Conservation (phyloP, 2,329 filamentous ascomycete species). For the Penicillium hesseltinei region DNA sequence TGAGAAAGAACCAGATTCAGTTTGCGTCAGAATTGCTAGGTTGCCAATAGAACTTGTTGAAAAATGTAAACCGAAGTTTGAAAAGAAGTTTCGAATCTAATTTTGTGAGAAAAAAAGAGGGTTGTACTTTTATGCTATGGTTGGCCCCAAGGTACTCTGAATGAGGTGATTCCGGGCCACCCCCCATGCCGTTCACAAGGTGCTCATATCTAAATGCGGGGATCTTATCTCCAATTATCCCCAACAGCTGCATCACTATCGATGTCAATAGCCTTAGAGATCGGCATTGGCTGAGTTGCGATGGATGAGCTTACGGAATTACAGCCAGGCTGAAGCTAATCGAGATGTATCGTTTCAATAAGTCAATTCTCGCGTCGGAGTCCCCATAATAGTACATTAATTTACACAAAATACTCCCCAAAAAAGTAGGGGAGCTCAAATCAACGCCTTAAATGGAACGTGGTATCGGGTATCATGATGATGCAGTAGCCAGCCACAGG, state of each 20-base stretch:
- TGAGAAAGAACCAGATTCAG: background rate
- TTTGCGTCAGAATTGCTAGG: background rate
- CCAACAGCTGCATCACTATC: background rate
- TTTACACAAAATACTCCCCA: background rate
- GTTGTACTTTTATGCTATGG: background rate
- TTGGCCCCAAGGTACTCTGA: conserved; percentile 6
- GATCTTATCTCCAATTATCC: background rate
- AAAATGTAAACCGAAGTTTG: background rate
- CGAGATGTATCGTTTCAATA: background rate
- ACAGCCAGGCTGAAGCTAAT: background rate
- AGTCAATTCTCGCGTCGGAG: background rate
- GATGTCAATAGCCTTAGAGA: background rate
- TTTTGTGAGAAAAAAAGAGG: background rate
- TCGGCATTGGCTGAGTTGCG: background rate
- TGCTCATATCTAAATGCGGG: conserved; percentile 2
- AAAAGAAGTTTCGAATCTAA: background rate
- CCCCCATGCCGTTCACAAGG: background rate
- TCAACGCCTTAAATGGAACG: conserved; percentile 9
- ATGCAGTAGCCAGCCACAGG: conserved; percentile 7
- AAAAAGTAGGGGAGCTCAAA: background rate
- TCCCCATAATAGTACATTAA: background rate
- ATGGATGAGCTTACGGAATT: background rate
- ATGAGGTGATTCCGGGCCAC: conserved; percentile 2
- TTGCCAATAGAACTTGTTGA: background rate
- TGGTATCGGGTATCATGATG: conserved; percentile 16